Percentiles rank a stretch among this genome's conserved stretches.
phyloP scores from a whole-genome alignment of 2,329 filamentous ascomycete species.

The Calonectria hongkongensis region DNA sequence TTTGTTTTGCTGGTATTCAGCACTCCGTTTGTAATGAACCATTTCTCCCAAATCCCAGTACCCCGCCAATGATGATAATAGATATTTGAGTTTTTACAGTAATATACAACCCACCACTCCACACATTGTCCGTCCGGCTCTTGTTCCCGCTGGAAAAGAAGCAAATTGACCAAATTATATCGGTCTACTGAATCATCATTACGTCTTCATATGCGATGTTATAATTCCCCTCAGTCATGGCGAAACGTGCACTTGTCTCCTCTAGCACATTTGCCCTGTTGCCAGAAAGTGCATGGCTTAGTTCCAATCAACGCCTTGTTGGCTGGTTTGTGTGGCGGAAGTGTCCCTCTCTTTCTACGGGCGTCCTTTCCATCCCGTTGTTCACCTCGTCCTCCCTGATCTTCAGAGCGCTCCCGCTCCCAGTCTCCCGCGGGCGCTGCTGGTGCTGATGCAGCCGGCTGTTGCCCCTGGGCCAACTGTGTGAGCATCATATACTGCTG shows the following conservation, averaged over 20 bases:
- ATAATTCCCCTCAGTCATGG: slow-evolving; percentile 69
- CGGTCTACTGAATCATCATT: slow-evolving; percentile 30
- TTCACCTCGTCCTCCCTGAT: slow-evolving; percentile 57
- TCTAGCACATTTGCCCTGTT: slow-evolving; percentile 82
- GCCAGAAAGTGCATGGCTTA: slow-evolving; percentile 82
- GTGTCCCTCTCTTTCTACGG: slow-evolving; percentile 64
- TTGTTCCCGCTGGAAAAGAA: slow-evolving; percentile 21
- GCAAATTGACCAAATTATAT: slow-evolving; percentile 27
- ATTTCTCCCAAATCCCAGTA: slow-evolving; percentile 16
- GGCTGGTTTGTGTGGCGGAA: slow-evolving; percentile 64
- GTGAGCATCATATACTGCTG: slow-evolving; percentile 63
- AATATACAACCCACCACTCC: slow-evolving; percentile 48
- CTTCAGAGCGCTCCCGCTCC: slow-evolving; percentile 59
- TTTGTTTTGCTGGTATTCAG: slow-evolving; percentile 35
- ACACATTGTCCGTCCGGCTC: slow-evolving; percentile 30
- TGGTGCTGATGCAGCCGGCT: slow-evolving; percentile 50
- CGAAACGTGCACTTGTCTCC: slow-evolving; percentile 85
- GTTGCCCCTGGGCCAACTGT: slow-evolving; percentile 61
- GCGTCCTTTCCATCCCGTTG: slow-evolving; percentile 61
- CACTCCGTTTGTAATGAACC: slow-evolving; percentile 32
- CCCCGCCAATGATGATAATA: slow-evolving; percentile 28
- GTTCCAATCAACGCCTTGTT: slow-evolving; percentile 78
- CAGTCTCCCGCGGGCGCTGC: slow-evolving; percentile 51
- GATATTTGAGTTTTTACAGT: slow-evolving; percentile 47
- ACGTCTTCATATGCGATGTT: slow-evolving; percentile 27